A percentile compares a stretch with the other conserved stretches of the same genome.
Evolutionary conservation across 805 yeast species (phyloP).

Genomic region (Komagataella phaffii): DNA sequence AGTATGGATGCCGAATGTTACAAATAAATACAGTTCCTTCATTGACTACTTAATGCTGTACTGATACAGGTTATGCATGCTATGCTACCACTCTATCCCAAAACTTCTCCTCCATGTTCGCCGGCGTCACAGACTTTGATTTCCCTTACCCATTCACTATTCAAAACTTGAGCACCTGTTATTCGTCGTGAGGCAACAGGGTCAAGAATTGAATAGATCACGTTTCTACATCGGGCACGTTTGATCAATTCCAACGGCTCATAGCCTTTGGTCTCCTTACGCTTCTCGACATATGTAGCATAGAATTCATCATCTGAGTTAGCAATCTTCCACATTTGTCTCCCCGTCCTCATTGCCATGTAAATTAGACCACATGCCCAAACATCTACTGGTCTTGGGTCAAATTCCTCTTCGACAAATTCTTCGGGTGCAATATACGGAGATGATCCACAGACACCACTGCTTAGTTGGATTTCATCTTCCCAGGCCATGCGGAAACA

Average conservation of each 20-base stretch:
- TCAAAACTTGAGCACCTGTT: slow-evolving; percentile 76
- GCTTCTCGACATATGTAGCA: slow-evolving; percentile 55
- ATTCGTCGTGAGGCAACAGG: slow-evolving; percentile 84
- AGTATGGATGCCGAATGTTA: background rate
- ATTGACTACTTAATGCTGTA: background rate
- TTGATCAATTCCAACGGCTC: slow-evolving; percentile 83
- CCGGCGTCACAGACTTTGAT: slow-evolving; percentile 71
- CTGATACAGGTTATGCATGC: background rate
- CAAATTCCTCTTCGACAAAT: slow-evolving; percentile 50
- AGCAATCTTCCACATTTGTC: slow-evolving; percentile 87
- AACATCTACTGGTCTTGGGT: slow-evolving; percentile 71
- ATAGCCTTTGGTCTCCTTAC: slow-evolving; percentile 77
- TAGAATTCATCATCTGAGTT: slow-evolving; percentile 72
- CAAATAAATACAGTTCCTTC: background rate
- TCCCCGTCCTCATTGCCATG: slow-evolving; percentile 90
- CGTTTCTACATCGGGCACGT: slow-evolving; percentile 83
- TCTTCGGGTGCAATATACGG: slow-evolving; percentile 93
- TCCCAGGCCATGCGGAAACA: slow-evolving; percentile 85
- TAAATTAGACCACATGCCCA: slow-evolving; percentile 93
- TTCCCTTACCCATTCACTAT: slow-evolving; percentile 93
- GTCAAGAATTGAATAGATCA: slow-evolving; percentile 83
- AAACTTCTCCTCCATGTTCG: slow-evolving; percentile 12
- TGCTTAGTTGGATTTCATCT: slow-evolving; percentile 49
- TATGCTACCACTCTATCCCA: background rate
- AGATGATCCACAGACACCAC: slow-evolving; percentile 73